Conservation (phyloP, 768 basidiomycete genomes). For the Lyophyllum atratum region DNA sequence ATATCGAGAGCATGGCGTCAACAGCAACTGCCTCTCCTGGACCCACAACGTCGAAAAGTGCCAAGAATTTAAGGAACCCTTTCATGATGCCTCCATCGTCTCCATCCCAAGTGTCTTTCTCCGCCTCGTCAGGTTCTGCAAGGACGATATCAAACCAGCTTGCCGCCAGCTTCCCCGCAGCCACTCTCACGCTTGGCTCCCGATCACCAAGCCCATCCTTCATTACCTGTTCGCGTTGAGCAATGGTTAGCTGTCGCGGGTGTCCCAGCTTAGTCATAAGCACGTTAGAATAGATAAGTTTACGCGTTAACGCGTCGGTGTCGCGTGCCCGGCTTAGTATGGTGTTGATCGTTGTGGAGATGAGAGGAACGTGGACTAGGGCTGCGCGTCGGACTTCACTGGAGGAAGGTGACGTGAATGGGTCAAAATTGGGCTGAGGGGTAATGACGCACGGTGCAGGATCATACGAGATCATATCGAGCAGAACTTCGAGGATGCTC, state of each 20-base stretch:
- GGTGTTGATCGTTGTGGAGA: conserved; percentile 57
- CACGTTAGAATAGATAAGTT: conserved; percentile 71
- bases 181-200: conserved; percentile 79
- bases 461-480: conserved; percentile 73
- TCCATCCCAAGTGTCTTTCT: conserved; percentile 34
- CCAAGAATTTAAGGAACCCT: conserved; percentile 44
- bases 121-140: conserved; percentile 35
- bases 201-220: conserved; percentile 89
- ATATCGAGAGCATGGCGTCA: conserved; percentile 78
- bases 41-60: conserved; percentile 64
- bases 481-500: conserved; percentile 63
- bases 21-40: conserved; percentile 73
- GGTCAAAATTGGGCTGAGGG: neutral
- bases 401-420: neutral
- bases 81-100: conserved; percentile 52
- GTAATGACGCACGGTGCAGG: conserved; percentile 58
- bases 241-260: conserved; percentile 71
- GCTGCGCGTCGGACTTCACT: conserved; percentile 93
- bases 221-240: conserved; percentile 84
- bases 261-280: conserved; percentile 59
- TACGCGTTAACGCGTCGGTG: conserved; percentile 77
- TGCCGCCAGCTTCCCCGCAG: conserved; percentile 75
- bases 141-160: conserved; percentile 77
- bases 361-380: conserved; percentile 73
- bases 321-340: conserved; percentile 86